Evolutionary conservation across 2,329 filamentous ascomycete species (phyloP).

Genomic region (Rhinocladiella mackenziei): DNA sequence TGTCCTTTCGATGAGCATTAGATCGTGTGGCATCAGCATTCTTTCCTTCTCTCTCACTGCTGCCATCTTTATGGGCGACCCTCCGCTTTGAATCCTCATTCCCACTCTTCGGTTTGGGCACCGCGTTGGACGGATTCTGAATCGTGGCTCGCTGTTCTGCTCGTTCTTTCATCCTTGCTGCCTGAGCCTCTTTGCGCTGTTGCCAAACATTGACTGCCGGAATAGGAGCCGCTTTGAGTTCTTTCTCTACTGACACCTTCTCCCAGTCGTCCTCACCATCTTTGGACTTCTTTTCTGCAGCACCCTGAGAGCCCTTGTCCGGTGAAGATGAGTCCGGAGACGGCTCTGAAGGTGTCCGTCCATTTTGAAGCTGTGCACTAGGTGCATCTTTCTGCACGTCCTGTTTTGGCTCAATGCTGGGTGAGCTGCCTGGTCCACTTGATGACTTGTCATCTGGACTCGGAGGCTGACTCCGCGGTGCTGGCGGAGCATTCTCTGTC

Average conservation of each 20-base stretch:
- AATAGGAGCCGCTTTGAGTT: slow-evolving; percentile 74
- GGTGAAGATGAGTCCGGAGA: slow-evolving; percentile 29
- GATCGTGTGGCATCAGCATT: slow-evolving; percentile 5
- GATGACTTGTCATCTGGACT: slow-evolving; percentile 26
- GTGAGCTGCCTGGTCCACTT: slow-evolving; percentile 50
- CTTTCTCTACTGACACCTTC: slow-evolving; percentile 54
- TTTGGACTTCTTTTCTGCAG: slow-evolving; percentile 50
- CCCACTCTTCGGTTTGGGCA: slow-evolving; percentile 34
- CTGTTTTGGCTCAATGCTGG: slow-evolving; percentile 64
- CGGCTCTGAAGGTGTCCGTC: slow-evolving; percentile 13
- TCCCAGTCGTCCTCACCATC: slow-evolving; percentile 55
- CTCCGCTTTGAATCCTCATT: slow-evolving; percentile 31
- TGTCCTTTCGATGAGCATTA: slow-evolving; percentile 19
- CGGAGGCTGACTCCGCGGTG: slow-evolving; percentile 23
- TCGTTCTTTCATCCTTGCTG: slow-evolving; percentile 47
- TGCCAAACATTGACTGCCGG: slow-evolving; percentile 87
- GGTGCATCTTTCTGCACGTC: slow-evolving; percentile 64
- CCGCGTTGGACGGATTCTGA: slow-evolving; percentile 17
- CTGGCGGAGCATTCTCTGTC: slow-evolving; percentile 26
- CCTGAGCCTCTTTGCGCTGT: slow-evolving; percentile 65
- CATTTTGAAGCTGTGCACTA: slow-evolving; percentile 28
- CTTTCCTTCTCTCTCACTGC: slow-evolving; percentile 15
- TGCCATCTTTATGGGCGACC: slow-evolving; percentile 14
- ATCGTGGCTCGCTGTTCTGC: slow-evolving; percentile 30
- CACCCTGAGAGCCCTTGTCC: slow-evolving; percentile 32